Percentiles rank a stretch among this genome's conserved stretches.
Evolutionary conservation across 352 stramenopile genomes (phyloP).

Genomic region (Phytophthora aleatoria): DNA sequence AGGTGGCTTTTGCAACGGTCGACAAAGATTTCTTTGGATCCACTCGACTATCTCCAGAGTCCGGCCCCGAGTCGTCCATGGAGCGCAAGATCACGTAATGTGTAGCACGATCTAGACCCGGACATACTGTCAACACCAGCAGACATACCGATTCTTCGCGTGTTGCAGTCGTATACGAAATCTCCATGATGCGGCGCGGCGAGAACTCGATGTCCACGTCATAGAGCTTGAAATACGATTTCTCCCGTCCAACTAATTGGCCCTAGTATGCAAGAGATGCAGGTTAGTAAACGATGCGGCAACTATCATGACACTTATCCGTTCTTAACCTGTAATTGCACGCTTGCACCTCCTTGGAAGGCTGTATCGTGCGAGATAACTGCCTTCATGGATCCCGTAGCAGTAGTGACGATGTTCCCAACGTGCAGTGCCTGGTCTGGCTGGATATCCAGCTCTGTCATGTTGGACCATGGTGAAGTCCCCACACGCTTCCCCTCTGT

Average conservation of each 20-base stretch:
- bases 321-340: slow-evolving; percentile 34
- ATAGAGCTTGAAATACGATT: slow-evolving; percentile 51
- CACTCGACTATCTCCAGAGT: slow-evolving; percentile 8
- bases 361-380: slow-evolving; percentile 34
- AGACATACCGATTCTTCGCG: slow-evolving; percentile 36
- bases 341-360: slow-evolving; percentile 44
- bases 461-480: slow-evolving; percentile 33
- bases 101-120: slow-evolving; percentile 40
- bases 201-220: slow-evolving; percentile 49
- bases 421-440: slow-evolving; percentile 33
- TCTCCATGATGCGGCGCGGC: slow-evolving; percentile 38
- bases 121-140: slow-evolving; percentile 47
- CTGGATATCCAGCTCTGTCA: slow-evolving; percentile 43
- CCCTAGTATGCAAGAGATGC: slow-evolving; percentile 21
- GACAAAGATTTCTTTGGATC: slow-evolving; percentile 31
- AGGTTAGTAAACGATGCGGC: neutral
- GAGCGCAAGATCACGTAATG: slow-evolving; percentile 49
- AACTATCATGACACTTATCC: neutral
- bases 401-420: slow-evolving; percentile 28
- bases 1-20: slow-evolving; percentile 28
- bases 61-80: slow-evolving; percentile 25
- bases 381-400: slow-evolving; percentile 33
- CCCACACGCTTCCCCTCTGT: slow-evolving; percentile 25
- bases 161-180: slow-evolving; percentile 44
- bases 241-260: slow-evolving; percentile 35